phyloP scores from a whole-genome alignment of 176 grass and related monocot species.

The Zoysia pacifica region DNA sequence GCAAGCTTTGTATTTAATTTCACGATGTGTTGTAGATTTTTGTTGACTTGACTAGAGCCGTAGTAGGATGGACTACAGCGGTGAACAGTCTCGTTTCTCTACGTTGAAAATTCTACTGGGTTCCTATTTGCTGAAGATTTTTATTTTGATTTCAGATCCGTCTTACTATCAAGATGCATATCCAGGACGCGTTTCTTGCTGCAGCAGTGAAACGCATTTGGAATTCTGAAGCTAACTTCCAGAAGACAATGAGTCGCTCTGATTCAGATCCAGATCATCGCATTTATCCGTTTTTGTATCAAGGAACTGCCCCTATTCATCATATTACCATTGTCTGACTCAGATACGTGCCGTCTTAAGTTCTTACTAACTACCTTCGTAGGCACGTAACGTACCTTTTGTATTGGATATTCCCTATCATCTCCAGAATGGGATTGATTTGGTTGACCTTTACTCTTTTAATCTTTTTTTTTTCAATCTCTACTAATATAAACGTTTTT shows the following conservation, averaged over 20 bases:
- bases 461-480: background rate
- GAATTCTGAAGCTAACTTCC: background rate
- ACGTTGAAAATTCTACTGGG: background rate
- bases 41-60: background rate
- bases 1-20: background rate
- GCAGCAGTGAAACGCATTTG: background rate
- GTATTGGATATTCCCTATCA: background rate
- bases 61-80: background rate
- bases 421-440: background rate
- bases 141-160: background rate
- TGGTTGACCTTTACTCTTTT: background rate
- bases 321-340: background rate
- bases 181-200: constrained; percentile 15
- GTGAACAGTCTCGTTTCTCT: background rate
- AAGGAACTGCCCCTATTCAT: background rate
- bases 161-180: background rate
- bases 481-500: too few species aligned
- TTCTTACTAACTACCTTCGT: background rate
- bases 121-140: background rate
- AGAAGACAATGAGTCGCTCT: background rate
- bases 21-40: background rate
- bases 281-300: constrained; percentile 2
- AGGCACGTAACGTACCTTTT: background rate
- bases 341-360: background rate
- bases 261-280: constrained; percentile 27